Percentiles rank a stretch among this genome's conserved stretches.
These are phyloP conservation scores for Cyclaneusma minus DNA, from an alignment of 2,329 filamentous ascomycete species.

Conservation along the genomic window DNA sequence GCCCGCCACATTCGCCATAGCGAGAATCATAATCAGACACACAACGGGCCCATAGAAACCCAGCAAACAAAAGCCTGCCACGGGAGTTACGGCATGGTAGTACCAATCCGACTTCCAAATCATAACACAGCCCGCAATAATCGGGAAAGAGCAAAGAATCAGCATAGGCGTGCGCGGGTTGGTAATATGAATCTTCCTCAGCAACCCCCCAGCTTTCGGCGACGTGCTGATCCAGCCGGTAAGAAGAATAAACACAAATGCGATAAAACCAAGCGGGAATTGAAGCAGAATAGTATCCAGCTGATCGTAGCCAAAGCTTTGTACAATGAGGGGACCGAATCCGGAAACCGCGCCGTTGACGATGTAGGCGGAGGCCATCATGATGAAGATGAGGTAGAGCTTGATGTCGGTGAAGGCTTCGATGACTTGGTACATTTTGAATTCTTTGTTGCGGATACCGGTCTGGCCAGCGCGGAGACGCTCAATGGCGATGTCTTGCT, in stretches of 20 bases:
- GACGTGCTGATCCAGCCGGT: slow-evolving; percentile 49
- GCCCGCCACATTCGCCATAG: slow-evolving; percentile 56
- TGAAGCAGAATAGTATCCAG: slow-evolving; percentile 57
- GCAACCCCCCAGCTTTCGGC: too few relatives aligned
- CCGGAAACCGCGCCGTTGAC: slow-evolving; percentile 57
- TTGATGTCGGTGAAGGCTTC: slow-evolving; percentile 45
- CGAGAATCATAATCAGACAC: slow-evolving; percentile 39
- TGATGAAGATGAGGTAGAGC: slow-evolving; percentile 46
- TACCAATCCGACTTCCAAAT: slow-evolving; percentile 58
- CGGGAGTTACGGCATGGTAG: slow-evolving; percentile 47
- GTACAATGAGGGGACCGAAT: slow-evolving; percentile 58
- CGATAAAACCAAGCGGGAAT: slow-evolving; percentile 58
- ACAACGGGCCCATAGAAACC: slow-evolving; percentile 61
- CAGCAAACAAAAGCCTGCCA: slow-evolving; percentile 56
- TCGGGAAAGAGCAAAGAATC: slow-evolving; percentile 50
- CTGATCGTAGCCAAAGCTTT: slow-evolving; percentile 50
- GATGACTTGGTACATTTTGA: slow-evolving; percentile 41
- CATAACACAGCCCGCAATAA: slow-evolving; percentile 58
- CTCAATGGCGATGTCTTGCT: slow-evolving; percentile 49
- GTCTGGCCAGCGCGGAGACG: slow-evolving; percentile 45
- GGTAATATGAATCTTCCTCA: too few relatives aligned
- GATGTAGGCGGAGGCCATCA: slow-evolving; percentile 57
- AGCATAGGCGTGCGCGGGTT: slow-evolving; percentile 53
- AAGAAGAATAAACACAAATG: slow-evolving; percentile 47
- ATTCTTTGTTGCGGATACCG: slow-evolving; percentile 41